Conservation (phyloP, 352 stramenopile species). For the Achlya hypogyna region DNA sequence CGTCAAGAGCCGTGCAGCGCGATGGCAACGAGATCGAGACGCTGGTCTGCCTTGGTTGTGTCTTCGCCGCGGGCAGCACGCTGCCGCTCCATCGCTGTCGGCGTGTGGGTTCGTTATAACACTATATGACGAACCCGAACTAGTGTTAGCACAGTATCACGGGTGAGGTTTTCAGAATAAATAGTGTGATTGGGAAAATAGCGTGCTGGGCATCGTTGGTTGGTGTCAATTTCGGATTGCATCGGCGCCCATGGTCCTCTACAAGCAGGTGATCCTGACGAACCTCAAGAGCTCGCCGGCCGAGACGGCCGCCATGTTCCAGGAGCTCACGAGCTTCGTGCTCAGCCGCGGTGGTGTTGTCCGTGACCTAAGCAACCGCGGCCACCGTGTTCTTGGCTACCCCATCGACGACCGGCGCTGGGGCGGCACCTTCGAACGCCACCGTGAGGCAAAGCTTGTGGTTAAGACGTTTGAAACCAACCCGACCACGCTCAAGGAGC, state of each 20-base stretch:
- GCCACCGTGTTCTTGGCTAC: conserved; percentile 75
- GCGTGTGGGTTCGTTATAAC: no score
- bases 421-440: conserved; percentile 73
- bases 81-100: no score
- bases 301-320: conserved; percentile 72
- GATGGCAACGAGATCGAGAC: no score
- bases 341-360: conserved; percentile 61
- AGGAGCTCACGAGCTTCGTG: conserved; percentile 69
- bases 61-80: no score
- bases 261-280: conserved; percentile 84
- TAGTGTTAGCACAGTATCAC: no score
- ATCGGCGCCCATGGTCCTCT: conserved; percentile 72
- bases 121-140: no score
- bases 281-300: conserved; percentile 82
- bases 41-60: no score
- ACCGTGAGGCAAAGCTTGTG: conserved; percentile 81
- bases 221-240: no score
- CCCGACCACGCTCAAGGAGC: conserved; percentile 47
- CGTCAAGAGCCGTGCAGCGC: no score
- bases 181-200: no score
- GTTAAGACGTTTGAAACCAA: conserved; percentile 82
- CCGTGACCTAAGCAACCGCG: conserved; percentile 66
- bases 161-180: no score
- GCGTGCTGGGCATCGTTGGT: no score
- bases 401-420: conserved; percentile 77